Evolutionary conservation across 768 basidiomycete genomes (phyloP).

Genomic region (Podaxis pistillaris): DNA sequence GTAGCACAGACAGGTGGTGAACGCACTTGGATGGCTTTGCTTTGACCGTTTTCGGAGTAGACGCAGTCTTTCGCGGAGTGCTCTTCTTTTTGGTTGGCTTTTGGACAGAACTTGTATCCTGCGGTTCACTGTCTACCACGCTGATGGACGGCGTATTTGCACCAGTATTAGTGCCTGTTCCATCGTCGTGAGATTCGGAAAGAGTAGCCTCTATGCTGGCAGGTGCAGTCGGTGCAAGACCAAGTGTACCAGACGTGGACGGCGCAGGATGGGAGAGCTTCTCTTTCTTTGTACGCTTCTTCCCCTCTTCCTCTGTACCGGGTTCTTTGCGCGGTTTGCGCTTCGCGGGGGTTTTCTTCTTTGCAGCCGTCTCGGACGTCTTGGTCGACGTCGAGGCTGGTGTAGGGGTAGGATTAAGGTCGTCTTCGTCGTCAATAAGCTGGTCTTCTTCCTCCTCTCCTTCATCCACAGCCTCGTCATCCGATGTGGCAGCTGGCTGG

Average conservation of each 20-base stretch:
- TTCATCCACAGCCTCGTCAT: constrained; percentile 47
- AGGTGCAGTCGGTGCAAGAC: constrained; percentile 38
- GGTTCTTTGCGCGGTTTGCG: constrained; percentile 53
- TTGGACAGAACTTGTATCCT: constrained; percentile 17
- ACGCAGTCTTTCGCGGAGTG: constrained; percentile 15
- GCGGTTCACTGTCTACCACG: constrained; percentile 15
- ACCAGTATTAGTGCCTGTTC: constrained; percentile 25
- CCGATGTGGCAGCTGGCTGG: constrained; percentile 18
- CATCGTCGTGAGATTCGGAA: constrained; percentile 36
- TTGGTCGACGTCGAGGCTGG: constrained; percentile 23
- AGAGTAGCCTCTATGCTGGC: constrained; percentile 38
- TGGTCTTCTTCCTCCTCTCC: constrained; percentile 77
- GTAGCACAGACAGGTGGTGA: not conserved
- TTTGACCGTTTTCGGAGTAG: constrained; percentile 41
- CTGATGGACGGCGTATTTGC: constrained; percentile 22
- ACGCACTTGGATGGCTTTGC: constrained; percentile 34
- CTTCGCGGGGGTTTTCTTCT: constrained; percentile 50
- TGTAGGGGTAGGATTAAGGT: constrained; percentile 31
- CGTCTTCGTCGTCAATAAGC: constrained; percentile 61
- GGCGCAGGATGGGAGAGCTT: constrained; percentile 28
- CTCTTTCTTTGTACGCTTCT: constrained; percentile 48
- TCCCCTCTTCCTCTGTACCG: constrained; percentile 41
- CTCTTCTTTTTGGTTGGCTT: constrained; percentile 46
- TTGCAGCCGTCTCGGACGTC: constrained; percentile 37
- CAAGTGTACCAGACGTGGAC: constrained; percentile 26